These are phyloP conservation scores for Ophiosphaerella herpotricha DNA, from an alignment of 2,329 filamentous ascomycete genomes.

Conservation along the genomic window DNA sequence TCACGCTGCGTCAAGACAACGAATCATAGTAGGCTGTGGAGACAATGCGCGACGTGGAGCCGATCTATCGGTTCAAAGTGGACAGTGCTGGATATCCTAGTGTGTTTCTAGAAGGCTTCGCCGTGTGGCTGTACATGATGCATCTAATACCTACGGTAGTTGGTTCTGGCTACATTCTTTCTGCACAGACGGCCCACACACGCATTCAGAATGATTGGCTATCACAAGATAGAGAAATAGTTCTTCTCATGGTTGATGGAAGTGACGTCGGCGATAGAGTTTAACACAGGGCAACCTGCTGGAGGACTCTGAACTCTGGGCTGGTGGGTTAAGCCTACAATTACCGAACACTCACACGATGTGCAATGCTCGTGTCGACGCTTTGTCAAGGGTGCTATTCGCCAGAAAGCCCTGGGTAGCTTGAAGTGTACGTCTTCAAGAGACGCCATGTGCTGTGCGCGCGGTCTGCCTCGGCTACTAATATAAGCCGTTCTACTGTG, in stretches of 20 bases:
- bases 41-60: conserved; percentile 10
- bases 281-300: conserved; percentile 2
- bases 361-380: conserved; percentile 4
- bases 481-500: not conserved
- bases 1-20: conserved; percentile 4
- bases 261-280: conserved; percentile 2
- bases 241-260: not conserved
- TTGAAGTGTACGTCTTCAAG: not conserved
- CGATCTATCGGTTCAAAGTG: conserved; percentile 11
- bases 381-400: conserved; percentile 9
- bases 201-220: not conserved
- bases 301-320: too few relatives aligned
- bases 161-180: not conserved
- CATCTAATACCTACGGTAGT: conserved; percentile 3
- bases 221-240: not conserved
- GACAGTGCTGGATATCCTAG: conserved; percentile 7
- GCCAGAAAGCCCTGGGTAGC: not conserved
- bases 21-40: conserved; percentile 16
- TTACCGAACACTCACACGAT: conserved; percentile 12
- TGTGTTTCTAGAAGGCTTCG: conserved; percentile 22
- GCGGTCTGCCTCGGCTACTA: conserved; percentile 10
- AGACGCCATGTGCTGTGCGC: not conserved
- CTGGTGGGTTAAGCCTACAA: conserved; percentile 8
- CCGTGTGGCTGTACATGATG: conserved; percentile 20
- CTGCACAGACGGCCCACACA: not conserved